Conservation (phyloP, 768 basidiomycete genomes). For the Gymnopilus junonius region DNA sequence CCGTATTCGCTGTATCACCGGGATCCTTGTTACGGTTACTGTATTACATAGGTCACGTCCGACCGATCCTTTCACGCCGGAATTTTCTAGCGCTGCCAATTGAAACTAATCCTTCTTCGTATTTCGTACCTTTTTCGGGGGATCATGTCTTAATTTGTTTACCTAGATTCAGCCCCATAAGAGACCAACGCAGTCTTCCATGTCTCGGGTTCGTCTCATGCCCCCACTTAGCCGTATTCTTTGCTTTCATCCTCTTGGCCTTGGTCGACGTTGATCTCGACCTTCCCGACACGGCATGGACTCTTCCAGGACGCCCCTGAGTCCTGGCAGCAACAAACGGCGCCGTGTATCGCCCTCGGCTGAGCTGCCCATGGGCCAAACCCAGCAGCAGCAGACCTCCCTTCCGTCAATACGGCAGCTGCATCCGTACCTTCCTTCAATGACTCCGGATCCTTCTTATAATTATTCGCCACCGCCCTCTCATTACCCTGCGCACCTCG, state of each 20-base stretch:
- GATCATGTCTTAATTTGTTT: conserved; percentile 26
- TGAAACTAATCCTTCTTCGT: conserved; percentile 40
- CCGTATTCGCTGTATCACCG: conserved; percentile 39
- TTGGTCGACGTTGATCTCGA: conserved; percentile 22
- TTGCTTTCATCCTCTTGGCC: conserved; percentile 20
- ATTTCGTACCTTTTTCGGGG: conserved; percentile 41
- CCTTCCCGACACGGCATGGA: conserved; percentile 22
- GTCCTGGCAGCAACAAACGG: conserved; percentile 28
- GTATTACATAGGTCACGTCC: conserved; percentile 32
- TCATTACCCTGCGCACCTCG: conserved; percentile 16
- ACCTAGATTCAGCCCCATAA: conserved; percentile 29
- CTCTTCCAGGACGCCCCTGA: conserved; percentile 27
- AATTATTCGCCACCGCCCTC: conserved; percentile 16
- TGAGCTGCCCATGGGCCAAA: conserved; percentile 25
- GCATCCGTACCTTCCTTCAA: conserved; percentile 58
- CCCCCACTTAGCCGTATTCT: conserved; percentile 23
- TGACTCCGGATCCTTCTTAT: conserved; percentile 21
- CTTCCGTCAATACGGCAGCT: conserved; percentile 74
- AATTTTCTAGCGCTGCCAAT: conserved; percentile 41
- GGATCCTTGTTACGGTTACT: conserved; percentile 36
- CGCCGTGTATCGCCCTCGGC: conserved; percentile 26
- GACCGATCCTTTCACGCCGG: conserved; percentile 39
- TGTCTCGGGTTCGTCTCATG: conserved; percentile 37
- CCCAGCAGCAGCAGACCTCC: conserved; percentile 37
- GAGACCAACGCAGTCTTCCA: conserved; percentile 31